Conservation (phyloP, 306 rosid genomes). For the Myrica gale region DNA sequence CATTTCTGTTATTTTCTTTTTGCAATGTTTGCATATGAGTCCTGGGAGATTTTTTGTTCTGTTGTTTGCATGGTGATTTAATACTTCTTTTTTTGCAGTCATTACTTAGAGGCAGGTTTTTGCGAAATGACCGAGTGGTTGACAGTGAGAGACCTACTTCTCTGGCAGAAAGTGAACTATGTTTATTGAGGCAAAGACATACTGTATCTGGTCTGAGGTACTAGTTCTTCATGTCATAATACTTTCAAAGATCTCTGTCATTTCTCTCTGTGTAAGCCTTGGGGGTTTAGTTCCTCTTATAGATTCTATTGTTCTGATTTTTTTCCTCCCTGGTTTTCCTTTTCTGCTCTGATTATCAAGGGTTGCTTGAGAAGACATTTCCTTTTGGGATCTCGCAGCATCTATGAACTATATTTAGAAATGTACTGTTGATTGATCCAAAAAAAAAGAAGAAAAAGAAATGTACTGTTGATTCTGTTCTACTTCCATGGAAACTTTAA, state of each 20-base stretch:
- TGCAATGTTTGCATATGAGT: background rate
- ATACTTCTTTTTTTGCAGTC: slow-evolving; percentile 55
- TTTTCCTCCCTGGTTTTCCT: background rate
- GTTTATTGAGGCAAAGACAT: slow-evolving; percentile 79
- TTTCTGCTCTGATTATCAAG: background rate
- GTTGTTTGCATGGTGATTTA: slow-evolving; percentile 2
- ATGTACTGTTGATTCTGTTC: too few species aligned
- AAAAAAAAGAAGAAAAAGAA: too few species aligned
- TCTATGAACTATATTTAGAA: background rate
- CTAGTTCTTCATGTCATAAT: too few species aligned
- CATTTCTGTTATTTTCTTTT: background rate
- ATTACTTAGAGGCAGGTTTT: slow-evolving; percentile 88
- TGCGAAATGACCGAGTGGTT: slow-evolving; percentile 71
- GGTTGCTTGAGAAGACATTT: background rate
- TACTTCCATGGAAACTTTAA: background rate
- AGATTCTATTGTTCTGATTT: background rate
- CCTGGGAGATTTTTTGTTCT: background rate
- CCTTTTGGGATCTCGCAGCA: background rate
- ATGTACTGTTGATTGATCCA: too few species aligned
- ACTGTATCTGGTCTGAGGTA: slow-evolving; percentile 19
- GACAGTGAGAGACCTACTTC: slow-evolving; percentile 65
- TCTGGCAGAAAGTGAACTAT: slow-evolving; percentile 83
- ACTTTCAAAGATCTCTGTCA: background rate
- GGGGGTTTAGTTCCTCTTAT: slow-evolving; percentile 13
- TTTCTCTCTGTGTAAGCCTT: slow-evolving; percentile 7